Evolutionary conservation across 768 basidiomycete genomes (phyloP).

Genomic region (Sporobolomyces pararoseus): DNA sequence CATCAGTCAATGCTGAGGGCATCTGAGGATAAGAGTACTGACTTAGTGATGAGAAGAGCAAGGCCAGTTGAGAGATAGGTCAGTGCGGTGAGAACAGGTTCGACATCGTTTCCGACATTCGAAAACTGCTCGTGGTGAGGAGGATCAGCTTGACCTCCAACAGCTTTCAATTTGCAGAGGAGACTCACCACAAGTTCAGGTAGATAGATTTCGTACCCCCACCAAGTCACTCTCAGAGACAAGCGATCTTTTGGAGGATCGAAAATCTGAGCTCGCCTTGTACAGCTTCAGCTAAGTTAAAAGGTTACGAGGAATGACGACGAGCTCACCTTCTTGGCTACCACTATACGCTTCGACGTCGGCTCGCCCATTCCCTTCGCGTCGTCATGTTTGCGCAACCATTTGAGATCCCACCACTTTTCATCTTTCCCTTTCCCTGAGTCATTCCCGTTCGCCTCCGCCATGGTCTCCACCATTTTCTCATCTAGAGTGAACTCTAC

Average conservation of each 20-base stretch:
- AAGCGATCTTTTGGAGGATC: constrained; percentile 12
- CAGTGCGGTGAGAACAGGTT: background rate
- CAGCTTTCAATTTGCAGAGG: too few species aligned
- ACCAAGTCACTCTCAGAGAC: constrained; percentile 9
- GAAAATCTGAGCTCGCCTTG: background rate
- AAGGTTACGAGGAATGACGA: too few species aligned
- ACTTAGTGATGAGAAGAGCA: constrained; percentile 14
- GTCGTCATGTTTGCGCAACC: background rate
- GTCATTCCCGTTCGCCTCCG: background rate
- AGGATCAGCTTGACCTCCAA: too few species aligned
- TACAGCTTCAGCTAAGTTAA: too few species aligned
- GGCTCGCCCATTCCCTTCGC: background rate
- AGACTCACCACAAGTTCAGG: constrained; percentile 20
- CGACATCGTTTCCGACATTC: constrained; percentile 14
- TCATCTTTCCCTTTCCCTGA: background rate
- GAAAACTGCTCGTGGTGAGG: background rate
- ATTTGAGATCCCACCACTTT: constrained; percentile 24
- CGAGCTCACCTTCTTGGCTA: constrained; percentile 26
- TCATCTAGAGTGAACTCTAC: background rate
- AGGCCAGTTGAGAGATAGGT: constrained; percentile 11
- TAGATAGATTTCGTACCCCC: constrained; percentile 27
- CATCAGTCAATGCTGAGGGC: background rate
- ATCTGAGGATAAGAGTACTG: background rate
- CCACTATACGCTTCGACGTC: background rate
- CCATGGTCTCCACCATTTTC: too few species aligned